phyloP scores from a whole-genome alignment of 2,329 filamentous ascomycete genomes.

The Penicillium italicum region DNA sequence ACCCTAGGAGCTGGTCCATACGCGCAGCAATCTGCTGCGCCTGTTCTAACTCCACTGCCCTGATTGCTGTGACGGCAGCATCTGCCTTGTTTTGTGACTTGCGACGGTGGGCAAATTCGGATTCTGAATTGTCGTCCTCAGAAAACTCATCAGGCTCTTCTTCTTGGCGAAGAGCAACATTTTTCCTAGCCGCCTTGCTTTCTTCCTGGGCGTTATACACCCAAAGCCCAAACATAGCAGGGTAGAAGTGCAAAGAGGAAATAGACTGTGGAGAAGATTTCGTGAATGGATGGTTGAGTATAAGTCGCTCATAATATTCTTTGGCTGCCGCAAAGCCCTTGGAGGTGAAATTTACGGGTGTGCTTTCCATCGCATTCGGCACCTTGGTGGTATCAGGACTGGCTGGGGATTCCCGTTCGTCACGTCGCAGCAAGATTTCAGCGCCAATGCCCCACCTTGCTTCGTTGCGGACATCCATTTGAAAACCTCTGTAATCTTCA shows the following conservation, averaged over 20 bases:
- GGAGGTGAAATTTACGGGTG: conserved; percentile 35
- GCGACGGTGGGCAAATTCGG: conserved; percentile 17
- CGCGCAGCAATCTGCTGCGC: conserved; percentile 62
- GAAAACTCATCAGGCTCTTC: conserved; percentile 26
- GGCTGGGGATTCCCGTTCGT: conserved; percentile 21
- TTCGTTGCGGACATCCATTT: conserved; percentile 65
- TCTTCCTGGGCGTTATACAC: conserved; percentile 69
- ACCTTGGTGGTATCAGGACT: background rate
- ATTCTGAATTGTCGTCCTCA: conserved; percentile 32
- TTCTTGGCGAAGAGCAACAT: conserved; percentile 30
- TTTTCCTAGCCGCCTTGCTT: conserved; percentile 47
- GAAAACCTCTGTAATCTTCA: conserved; percentile 53
- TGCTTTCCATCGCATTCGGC: background rate
- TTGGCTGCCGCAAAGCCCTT: conserved; percentile 57
- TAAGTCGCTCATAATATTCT: conserved; percentile 73
- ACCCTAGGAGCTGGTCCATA: conserved; percentile 68
- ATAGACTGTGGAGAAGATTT: conserved; percentile 56
- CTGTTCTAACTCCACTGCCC: conserved; percentile 52
- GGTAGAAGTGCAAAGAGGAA: conserved; percentile 73
- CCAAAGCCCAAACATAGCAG: conserved; percentile 75
- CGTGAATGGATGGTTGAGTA: conserved; percentile 71
- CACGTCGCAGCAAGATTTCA: conserved; percentile 70
- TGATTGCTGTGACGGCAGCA: conserved; percentile 36
- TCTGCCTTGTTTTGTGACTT: conserved; percentile 38
- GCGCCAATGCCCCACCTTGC: conserved; percentile 79